Base-by-base conservation (phyloP, 208 protist species). In the Wallacemonas sp. region DNA sequence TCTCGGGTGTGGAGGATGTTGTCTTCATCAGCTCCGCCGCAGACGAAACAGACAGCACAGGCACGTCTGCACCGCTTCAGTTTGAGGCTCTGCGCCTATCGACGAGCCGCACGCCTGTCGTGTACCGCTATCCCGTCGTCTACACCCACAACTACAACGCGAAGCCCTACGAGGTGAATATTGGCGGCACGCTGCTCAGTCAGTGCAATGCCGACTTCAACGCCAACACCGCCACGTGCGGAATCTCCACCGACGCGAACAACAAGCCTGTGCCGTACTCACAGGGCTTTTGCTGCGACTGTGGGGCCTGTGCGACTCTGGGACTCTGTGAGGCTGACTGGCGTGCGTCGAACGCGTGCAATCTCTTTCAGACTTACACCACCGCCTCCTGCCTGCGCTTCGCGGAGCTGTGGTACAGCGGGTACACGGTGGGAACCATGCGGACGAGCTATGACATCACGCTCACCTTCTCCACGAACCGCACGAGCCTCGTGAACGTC, bases 261-360 rank as follows among this genome's bases (percentile, higher is more conserved):
- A 80, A 81, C 15, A 52, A 66, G 34, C 41, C 66, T 9, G 89
- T 96, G 63, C 82, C 76, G 21, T 86, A 85, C 74, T 94, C 87
- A 36, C 75, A 93, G 52, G 91, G 91, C 29, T 96, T 93, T 68
- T 96, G 91, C 76, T 96, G 91, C 61, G 63, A 67, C 37, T 96
- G 91, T 65, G 78, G 78, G 44, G 37, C 81, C 32, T 96, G 91
- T 48, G 61, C 80, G 38, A 62, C 81, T 15, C 45, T 87, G 29
- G 83, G 86, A 15, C 44, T 94, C 24, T 96, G 91, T 71, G 17
- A 33, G 41, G 32, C 70, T n/a, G 66, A 73, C 42, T 68, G 76
- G 27, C 80, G 91, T n/a, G 78, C 81, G 15, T 67, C 66, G 41
- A 46, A 63, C 15, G 66, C 62, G 29, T 96, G 91, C 77, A 85